phyloP scores from a whole-genome alignment of 2,329 filamentous ascomycete genomes.

The Ophiostoma quercus region DNA sequence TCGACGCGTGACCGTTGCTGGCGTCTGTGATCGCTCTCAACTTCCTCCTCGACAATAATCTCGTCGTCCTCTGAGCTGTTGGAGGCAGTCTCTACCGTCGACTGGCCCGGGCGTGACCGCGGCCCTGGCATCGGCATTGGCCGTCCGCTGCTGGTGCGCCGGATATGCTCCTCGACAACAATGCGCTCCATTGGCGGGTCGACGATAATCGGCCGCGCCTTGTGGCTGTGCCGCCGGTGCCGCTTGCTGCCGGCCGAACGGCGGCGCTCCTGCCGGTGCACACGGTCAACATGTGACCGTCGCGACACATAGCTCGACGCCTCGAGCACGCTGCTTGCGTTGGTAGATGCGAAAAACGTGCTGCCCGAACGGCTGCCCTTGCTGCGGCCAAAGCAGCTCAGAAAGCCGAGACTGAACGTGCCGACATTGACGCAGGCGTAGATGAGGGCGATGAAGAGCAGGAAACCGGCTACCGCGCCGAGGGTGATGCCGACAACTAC shows the following conservation, averaged over 20 bases:
- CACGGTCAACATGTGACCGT: constrained; percentile 5
- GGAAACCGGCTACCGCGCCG: constrained; percentile 42
- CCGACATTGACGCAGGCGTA: constrained; percentile 35
- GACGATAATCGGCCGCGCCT: constrained; percentile 31
- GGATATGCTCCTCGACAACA: constrained; percentile 26
- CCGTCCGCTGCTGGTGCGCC: constrained; percentile 6
- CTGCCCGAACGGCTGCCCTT: constrained; percentile 23
- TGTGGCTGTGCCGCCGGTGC: constrained; percentile 27
- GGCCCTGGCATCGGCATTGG: neutral
- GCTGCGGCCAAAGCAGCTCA: constrained; percentile 3
- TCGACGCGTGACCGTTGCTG: constrained; percentile 5
- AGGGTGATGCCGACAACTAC: constrained; percentile 39
- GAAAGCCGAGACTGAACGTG: constrained; percentile 26
- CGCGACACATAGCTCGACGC: constrained; percentile 29
- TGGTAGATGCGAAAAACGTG: constrained; percentile 16
- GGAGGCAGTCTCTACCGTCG: constrained; percentile 12
- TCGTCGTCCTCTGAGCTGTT: constrained; percentile 20
- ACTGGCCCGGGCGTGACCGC: neutral
- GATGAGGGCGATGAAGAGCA: constrained; percentile 35
- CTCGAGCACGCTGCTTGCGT: constrained; percentile 27
- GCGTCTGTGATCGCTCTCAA: neutral
- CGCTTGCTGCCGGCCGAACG: constrained; percentile 20
- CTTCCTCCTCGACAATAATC: constrained; percentile 22
- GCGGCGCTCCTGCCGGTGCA: constrained; percentile 1
- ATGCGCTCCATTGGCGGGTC: constrained; percentile 31